A percentile compares a stretch with the other conserved stretches of the same genome.
Evolutionary conservation across 805 yeast species (phyloP).

Genomic region (Metschnikowia reukaufii): DNA sequence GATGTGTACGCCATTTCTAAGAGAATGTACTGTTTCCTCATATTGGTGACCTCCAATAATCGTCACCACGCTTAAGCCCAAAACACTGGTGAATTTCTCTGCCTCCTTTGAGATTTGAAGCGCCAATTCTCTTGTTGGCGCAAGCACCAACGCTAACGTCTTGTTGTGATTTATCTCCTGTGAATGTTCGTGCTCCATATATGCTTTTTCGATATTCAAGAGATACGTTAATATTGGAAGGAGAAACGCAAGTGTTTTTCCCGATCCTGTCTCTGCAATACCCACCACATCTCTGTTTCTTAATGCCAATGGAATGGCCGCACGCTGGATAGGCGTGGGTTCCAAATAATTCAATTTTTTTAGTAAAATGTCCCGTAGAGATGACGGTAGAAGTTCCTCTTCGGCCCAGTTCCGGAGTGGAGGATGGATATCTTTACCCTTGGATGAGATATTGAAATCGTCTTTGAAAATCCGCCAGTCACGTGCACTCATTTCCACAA

Average conservation of each 20-base stretch:
- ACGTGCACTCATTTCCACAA: slow-evolving; percentile 66
- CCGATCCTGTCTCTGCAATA: slow-evolving; percentile 96
- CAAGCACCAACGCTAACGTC: slow-evolving; percentile 78
- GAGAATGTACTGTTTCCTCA: slow-evolving; percentile 63
- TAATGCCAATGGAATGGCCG: slow-evolving; percentile 73
- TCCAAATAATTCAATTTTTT: slow-evolving; percentile 47
- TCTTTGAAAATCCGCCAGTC: slow-evolving; percentile 90
- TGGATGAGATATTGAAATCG: slow-evolving; percentile 66
- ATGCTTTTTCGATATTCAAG: slow-evolving; percentile 32
- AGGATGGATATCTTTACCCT: slow-evolving; percentile 42
- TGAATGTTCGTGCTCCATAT: slow-evolving; percentile 38
- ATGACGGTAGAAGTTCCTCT: slow-evolving; percentile 43
- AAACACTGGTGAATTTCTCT: slow-evolving; percentile 42
- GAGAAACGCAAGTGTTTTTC: slow-evolving; percentile 83
- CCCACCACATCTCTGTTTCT: slow-evolving; percentile 70
- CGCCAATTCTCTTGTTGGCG: slow-evolving; percentile 94
- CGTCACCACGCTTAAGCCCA: slow-evolving; percentile 53
- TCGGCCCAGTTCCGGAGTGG: slow-evolving; percentile 82
- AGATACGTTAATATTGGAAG: slow-evolving; percentile 68
- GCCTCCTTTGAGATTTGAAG: slow-evolving; percentile 78
- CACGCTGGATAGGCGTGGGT: slow-evolving; percentile 92
- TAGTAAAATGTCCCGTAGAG: slow-evolving; percentile 29
- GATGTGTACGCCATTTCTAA: slow-evolving; percentile 68
- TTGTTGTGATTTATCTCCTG: slow-evolving; percentile 51
- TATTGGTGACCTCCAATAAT: slow-evolving; percentile 90